These are phyloP conservation scores for Trypanosoma grayi DNA, from an alignment of 208 protist species.

Conservation along the genomic window DNA sequence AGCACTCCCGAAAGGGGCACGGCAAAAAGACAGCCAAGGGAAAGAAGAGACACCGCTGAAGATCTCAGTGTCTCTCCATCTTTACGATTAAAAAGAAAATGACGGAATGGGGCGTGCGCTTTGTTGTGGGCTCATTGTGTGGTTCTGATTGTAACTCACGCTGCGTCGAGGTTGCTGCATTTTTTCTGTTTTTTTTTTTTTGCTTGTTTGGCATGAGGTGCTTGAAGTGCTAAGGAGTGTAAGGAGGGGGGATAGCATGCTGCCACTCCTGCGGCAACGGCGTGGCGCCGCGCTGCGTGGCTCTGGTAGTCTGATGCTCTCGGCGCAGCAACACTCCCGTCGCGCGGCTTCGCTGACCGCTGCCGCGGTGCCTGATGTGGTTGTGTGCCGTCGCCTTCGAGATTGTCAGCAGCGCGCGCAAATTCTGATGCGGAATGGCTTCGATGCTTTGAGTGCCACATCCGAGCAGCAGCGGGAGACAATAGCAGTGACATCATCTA, in stretches of 20 bases:
- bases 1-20: constrained; percentile 87
- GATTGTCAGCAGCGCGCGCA: constrained; percentile 10
- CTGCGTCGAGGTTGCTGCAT: neutral
- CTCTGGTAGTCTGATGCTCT: neutral
- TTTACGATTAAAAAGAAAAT: constrained; percentile 5
- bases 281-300: neutral
- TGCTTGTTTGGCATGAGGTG: neutral
- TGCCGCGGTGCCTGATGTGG: neutral
- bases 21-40: constrained; percentile 81
- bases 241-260: neutral
- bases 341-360: neutral
- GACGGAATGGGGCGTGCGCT: neutral
- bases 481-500: too few relatives aligned
- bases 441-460: neutral
- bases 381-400: constrained; percentile 13
- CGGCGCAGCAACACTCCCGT: neutral
- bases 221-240: neutral
- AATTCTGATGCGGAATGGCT: constrained; percentile 2
- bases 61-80: constrained; percentile 8
- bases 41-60: constrained; percentile 78
- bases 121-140: neutral
- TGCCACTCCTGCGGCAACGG: neutral
- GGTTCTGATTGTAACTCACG: neutral
- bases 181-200: neutral
- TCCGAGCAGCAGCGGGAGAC: neutral